Conservation (phyloP, 2,329 filamentous ascomycete species). For the Aureobasidium sp. region DNA sequence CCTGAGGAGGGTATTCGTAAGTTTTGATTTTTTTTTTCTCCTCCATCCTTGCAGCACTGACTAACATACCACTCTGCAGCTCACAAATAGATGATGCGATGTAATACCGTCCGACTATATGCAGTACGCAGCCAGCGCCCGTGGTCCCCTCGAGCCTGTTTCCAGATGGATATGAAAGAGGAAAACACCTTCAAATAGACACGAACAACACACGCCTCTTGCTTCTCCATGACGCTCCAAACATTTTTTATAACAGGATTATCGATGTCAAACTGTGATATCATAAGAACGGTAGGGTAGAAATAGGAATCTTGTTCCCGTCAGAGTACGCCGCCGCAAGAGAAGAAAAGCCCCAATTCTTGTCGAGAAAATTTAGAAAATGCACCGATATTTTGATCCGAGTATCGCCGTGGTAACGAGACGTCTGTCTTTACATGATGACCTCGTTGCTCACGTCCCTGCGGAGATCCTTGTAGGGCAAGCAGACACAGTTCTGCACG, state of each 20-base stretch:
- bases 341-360: not conserved
- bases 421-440: constrained; percentile 64
- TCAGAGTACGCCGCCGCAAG: not conserved
- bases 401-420: not conserved
- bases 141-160: not conserved
- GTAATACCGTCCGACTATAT: not conserved
- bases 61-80: too few relatives aligned
- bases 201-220: constrained; percentile 4
- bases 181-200: not conserved
- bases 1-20: constrained; percentile 46
- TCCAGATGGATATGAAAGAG: not conserved
- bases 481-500: constrained; percentile 94
- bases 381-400: not conserved
- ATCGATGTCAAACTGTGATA: constrained; percentile 6
- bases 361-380: not conserved
- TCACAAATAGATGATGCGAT: constrained; percentile 10
- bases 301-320: not conserved
- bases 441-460: constrained; percentile 79
- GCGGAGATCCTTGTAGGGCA: constrained; percentile 98
- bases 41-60: not conserved
- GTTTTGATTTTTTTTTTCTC: not conserved
- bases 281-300: constrained; percentile 5
- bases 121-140: not conserved
- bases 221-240: not conserved
- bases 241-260: not conserved